Conservation (phyloP, 352 stramenopile genomes). For the Pythium aquatile region DNA sequence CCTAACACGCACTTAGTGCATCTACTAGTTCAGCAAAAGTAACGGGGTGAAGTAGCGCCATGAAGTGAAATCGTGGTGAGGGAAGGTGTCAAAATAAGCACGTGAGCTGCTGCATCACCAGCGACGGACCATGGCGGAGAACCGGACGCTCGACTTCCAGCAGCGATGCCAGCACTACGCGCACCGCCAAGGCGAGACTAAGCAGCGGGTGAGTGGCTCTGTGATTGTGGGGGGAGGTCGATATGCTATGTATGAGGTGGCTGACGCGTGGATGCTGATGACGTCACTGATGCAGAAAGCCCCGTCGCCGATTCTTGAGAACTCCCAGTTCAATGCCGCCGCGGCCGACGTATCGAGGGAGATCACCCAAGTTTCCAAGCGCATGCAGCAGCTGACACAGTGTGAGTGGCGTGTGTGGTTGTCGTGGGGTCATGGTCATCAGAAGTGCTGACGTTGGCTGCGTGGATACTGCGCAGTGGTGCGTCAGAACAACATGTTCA, state of each 20-base stretch:
- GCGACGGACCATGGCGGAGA: conserved; percentile 46
- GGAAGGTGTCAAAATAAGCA: conserved; percentile 16
- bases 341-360: conserved; percentile 83
- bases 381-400: conserved; percentile 77
- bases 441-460: background rate
- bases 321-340: conserved; percentile 76
- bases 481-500: conserved; percentile 89
- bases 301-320: conserved; percentile 59
- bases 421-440: background rate
- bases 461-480: conserved; percentile 45
- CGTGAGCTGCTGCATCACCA: conserved; percentile 3
- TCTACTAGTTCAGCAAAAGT: conserved; percentile 7
- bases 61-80: conserved; percentile 32
- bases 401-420: conserved; percentile 35
- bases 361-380: conserved; percentile 75
- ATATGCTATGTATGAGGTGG: background rate
- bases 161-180: conserved; percentile 59
- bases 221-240: conserved; percentile 24
- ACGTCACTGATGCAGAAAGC: conserved; percentile 31
- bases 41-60: conserved; percentile 25
- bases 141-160: conserved; percentile 70
- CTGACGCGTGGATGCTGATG: background rate
- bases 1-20: conserved; percentile 6
- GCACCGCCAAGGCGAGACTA: conserved; percentile 31
- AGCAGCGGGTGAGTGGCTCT: background rate